Evolutionary conservation across 2,329 filamentous ascomycete genomes (phyloP), one percentile per base, ranked within the genome.

Genomic region (Ceratocystis albifundus): DNA sequence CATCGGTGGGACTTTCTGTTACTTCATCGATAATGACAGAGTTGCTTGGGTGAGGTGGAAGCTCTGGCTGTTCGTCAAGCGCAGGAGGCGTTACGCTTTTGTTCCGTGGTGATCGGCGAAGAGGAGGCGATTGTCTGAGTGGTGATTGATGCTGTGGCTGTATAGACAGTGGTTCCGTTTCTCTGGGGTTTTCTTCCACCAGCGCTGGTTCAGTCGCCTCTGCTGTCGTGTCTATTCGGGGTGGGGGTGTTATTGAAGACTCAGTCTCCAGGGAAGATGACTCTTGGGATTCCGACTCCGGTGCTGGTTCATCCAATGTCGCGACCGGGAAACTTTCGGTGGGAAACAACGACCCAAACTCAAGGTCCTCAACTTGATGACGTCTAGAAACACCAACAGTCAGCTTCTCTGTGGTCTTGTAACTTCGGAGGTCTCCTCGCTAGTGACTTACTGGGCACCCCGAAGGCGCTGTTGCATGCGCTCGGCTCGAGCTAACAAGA

Each of bases 381-480:
- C 80, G 79, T 70, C 80, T 83, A 61, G 55, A 30, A 8, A 32
- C 36, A 41, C 10, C 28, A 25, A 48, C 41, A 28, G 62, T 72
- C 59, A 70, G 70, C 63, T 41, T 44, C 22, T 53, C 8, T 15
- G 36, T 15, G 10, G 36, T 41, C 32, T 17, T 17, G 7, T 62
- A 46, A 62, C n/a, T n/a, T 46, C 20, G 12, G 44, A 61, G 67
- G 57, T 41, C 68, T 62, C 30, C 53, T 48, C 15, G 28, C 36
- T 8, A 15, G 1, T 32, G 12, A 73, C 81, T 70, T 78, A 85
- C 84, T 83, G 82, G 53, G 84, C 84, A 69, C 84, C 84, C 69
- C 84, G 83, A 72, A 87, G 81, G 72, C 84, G 84, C 75, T 85
- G 80, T 69, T 84, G 82, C 76, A 86, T 80, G 71, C 83, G 82